Base-by-base conservation (phyloP, 768 basidiomycete genomes). In the Chiua virens region DNA sequence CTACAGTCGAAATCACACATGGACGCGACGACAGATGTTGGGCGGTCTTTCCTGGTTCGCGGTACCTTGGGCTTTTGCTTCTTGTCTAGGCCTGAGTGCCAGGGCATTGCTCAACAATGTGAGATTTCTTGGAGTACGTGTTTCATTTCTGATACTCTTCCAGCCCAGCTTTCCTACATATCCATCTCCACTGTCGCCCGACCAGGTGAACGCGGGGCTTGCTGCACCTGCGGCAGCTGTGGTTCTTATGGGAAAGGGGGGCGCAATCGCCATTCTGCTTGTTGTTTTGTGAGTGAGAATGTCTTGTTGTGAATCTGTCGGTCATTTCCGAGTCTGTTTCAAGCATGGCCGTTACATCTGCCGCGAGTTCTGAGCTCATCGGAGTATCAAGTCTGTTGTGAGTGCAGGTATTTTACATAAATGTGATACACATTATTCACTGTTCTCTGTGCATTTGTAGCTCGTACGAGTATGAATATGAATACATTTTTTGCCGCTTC, bases 1-100 rank as follows among this genome's bases (percentile, higher is more conserved):
- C 14, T 2, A 13, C 11, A 9, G 18, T 22, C 2, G 27, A 8
- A 1, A 14, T 30, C n/a, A 4, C 13, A 17, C 28, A n/a, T 17
- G 6, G 10, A 47, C 17, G 21, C 11, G 3, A 4, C 1, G 11
- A 21, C 45, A 79, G 75, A 79, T 82, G 73, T 69, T 82, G 27
- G 81, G 82, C 4, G 81, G 80, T 6, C 60, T 82, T 28, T 80
- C 80, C 1, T 82, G 81, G 81, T 78, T 79, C 45, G 74, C 77
- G 5, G 75, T 79, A n/a, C 79, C 79, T 13, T 79, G 77, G 59
- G 75, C 72, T 1, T 78, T 80, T 51, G 78, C 73, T 8, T 76
- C 77, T 5, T 74, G 73, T 39, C 67, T 79, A 45, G 78, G 78
- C 20, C 59, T 79, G n/a, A 66, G 74, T 43, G 74, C 74, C 0